Percentiles rank a stretch among this genome's conserved stretches.
phyloP scores from a whole-genome alignment of 2,329 filamentous ascomycete genomes.

The Elsinoe necatrix region DNA sequence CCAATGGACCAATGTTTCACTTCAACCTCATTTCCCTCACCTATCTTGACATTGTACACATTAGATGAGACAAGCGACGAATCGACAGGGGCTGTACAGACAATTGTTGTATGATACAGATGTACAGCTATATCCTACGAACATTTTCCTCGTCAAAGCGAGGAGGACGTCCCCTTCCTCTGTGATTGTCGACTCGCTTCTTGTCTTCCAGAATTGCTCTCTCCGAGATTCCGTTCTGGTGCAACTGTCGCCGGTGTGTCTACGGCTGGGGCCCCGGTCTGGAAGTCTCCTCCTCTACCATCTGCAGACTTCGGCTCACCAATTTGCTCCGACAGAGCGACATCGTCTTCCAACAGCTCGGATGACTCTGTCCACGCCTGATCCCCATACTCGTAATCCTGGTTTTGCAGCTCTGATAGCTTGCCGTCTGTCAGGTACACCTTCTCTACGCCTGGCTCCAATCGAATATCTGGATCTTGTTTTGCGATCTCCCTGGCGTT shows the following conservation, averaged over 20 bases:
- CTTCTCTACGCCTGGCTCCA: constrained; percentile 33
- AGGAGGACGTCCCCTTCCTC: background rate
- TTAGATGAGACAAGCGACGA: background rate
- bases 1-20: constrained; percentile 6
- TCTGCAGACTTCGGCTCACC: background rate
- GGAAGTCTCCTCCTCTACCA: background rate
- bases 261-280: background rate
- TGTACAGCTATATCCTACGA: background rate
- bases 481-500: constrained; percentile 61
- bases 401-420: background rate
- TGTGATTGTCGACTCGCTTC: background rate
- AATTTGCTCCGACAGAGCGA: background rate
- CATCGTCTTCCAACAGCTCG: background rate
- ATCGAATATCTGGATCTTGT: constrained; percentile 58
- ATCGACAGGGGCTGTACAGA: background rate
- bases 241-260: background rate
- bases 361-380: background rate
- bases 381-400: background rate
- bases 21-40: constrained; percentile 1
- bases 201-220: background rate
- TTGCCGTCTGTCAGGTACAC: background rate
- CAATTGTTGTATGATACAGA: background rate
- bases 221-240: background rate
- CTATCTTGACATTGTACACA: background rate
- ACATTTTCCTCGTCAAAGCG: background rate